Conservation (phyloP, 148 eudicot species). For the Suaeda aralocaspica region DNA sequence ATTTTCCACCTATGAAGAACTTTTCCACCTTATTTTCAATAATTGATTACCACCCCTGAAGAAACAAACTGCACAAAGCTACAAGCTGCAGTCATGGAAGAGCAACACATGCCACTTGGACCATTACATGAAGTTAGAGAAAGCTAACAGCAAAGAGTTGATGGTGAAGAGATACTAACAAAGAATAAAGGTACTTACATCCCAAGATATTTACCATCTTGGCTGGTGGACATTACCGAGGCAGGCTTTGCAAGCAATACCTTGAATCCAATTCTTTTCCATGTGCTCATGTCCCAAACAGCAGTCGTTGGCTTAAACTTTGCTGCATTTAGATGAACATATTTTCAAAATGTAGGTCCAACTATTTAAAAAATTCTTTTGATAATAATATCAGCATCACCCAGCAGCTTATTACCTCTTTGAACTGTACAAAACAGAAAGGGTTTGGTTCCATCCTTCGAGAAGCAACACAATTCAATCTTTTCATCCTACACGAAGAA, state of each 20-base stretch:
- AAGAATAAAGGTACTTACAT: slow-evolving; percentile 48
- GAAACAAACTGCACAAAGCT: neutral
- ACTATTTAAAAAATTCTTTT: neutral
- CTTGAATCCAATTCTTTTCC: slow-evolving; percentile 88
- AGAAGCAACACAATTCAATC: slow-evolving; percentile 86
- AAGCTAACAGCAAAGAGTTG: neutral
- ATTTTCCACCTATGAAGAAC: no score
- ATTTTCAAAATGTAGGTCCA: neutral
- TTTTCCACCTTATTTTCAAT: no score
- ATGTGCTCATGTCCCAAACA: slow-evolving; percentile 94
- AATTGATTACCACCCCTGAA: neutral
- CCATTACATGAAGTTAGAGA: neutral
- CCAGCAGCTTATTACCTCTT: slow-evolving; percentile 46
- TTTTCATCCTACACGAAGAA: slow-evolving; percentile 63
- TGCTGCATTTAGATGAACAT: slow-evolving; percentile 21
- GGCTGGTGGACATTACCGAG: slow-evolving; percentile 65
- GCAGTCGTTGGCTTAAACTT: slow-evolving; percentile 58
- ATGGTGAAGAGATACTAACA: slow-evolving; percentile 1
- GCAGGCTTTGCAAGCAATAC: slow-evolving; percentile 75
- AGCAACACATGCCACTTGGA: neutral
- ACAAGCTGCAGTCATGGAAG: neutral
- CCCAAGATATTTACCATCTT: slow-evolving; percentile 96
- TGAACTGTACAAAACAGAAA: slow-evolving; percentile 80
- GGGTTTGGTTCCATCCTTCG: slow-evolving; percentile 95
- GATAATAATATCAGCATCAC: neutral